Percentiles rank a stretch among this genome's conserved stretches.
Evolutionary conservation across 1,284 basidiomycete species (phyloP).

Genomic region (Erythrobasidium hasegawianum): DNA sequence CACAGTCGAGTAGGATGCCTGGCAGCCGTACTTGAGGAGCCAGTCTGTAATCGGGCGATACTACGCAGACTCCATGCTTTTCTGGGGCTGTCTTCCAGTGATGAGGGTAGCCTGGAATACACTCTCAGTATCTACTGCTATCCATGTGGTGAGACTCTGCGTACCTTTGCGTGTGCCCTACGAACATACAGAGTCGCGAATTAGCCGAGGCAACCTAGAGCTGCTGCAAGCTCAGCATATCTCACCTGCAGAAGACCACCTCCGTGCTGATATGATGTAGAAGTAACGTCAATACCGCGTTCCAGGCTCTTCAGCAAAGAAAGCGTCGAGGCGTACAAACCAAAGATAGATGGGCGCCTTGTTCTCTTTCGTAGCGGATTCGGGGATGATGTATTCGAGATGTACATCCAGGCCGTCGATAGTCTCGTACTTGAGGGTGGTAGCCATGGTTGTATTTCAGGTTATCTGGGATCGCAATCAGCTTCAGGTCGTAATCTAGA

Average conservation of each 20-base stretch:
- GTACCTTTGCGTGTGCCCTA: constrained; percentile 37
- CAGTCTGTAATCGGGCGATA: constrained; percentile 43
- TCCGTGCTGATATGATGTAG: constrained; percentile 36
- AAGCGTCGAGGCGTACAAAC: constrained; percentile 32
- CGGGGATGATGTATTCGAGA: constrained; percentile 35
- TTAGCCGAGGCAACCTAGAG: background rate
- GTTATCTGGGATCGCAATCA: background rate
- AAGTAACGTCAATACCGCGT: background rate
- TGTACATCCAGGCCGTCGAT: constrained; percentile 37
- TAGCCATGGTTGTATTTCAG: constrained; percentile 7
- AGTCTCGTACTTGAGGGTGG: constrained; percentile 31
- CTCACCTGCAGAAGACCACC: constrained; percentile 39
- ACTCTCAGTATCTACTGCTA: background rate
- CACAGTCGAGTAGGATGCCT: constrained; percentile 40
- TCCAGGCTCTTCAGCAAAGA: background rate
- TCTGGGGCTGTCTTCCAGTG: constrained; percentile 39
- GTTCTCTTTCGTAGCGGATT: constrained; percentile 15
- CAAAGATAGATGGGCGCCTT: constrained; percentile 40
- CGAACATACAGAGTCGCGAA: background rate
- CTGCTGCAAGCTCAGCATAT: too few species aligned
- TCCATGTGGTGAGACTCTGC: background rate
- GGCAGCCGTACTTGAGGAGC: constrained; percentile 43
- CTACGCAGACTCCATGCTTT: constrained; percentile 36
- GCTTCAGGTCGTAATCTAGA: background rate
- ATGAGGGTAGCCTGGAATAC: constrained; percentile 34